These are phyloP conservation scores for Suillus alpinus DNA, from an alignment of 768 basidiomycete species.

Conservation along the genomic window DNA sequence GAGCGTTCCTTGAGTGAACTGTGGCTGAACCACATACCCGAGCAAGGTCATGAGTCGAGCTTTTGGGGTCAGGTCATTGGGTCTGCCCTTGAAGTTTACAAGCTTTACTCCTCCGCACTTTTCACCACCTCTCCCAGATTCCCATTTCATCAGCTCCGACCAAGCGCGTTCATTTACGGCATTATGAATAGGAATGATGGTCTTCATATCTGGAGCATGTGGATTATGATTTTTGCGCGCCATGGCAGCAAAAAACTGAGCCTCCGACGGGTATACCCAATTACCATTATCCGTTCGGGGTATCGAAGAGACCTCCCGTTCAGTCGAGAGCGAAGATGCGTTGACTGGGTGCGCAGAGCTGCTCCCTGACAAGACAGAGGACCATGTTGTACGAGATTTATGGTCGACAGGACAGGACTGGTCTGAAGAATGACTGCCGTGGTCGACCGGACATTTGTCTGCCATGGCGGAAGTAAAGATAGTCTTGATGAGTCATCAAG, in stretches of 20 bases:
- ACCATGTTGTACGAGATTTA: conserved; percentile 44
- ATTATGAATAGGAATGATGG: conserved; percentile 97
- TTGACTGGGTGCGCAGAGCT: conserved; percentile 4
- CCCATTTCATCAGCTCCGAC: conserved; percentile 82
- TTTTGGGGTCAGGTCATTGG: conserved; percentile 73
- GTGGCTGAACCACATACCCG: conserved; percentile 55
- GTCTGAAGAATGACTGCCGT: conserved; percentile 30
- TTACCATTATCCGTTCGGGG: conserved; percentile 68
- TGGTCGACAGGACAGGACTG: conserved; percentile 68
- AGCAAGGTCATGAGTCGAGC: conserved; percentile 80
- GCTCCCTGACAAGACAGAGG: conserved; percentile 24
- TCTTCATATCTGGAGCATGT: conserved; percentile 84
- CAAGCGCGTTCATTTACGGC: conserved; percentile 96
- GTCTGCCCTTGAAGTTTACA: conserved; percentile 88
- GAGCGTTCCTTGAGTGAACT: not conserved
- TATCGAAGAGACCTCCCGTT: conserved; percentile 86
- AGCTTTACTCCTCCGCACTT: conserved; percentile 79
- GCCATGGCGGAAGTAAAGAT: conserved; percentile 17
- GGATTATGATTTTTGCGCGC: conserved; percentile 91
- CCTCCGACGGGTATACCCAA: conserved; percentile 98
- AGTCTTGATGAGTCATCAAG: conserved; percentile 5
- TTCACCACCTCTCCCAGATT: conserved; percentile 75
- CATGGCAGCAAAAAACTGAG: conserved; percentile 99
- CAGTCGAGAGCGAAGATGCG: conserved; percentile 49
- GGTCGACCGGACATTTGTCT: conserved; percentile 51